These are phyloP conservation scores for Oryza glaberrima DNA, from an alignment of 176 grass and related monocot genomes.

Conservation along the genomic window DNA sequence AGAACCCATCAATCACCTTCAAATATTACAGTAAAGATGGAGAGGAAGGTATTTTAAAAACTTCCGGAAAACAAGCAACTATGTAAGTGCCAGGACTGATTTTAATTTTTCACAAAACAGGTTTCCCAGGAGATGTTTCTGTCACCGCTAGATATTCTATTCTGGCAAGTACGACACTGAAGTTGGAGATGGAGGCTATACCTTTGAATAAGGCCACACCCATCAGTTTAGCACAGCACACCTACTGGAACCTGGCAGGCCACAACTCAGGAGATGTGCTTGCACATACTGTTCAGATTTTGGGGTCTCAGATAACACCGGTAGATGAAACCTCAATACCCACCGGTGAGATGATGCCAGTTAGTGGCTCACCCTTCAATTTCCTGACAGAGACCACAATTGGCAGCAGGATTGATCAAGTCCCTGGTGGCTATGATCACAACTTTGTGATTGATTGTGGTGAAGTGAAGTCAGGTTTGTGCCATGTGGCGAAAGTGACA, in stretches of 20 bases:
- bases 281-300: conserved; percentile 64
- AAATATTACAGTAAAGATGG: conserved; percentile 85
- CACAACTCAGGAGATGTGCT: conserved; percentile 70
- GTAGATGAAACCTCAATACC: conserved; percentile 72
- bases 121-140: conserved; percentile 77
- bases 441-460: conserved; percentile 60
- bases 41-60: conserved; percentile 67
- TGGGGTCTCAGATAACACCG: conserved; percentile 71
- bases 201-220: conserved; percentile 73
- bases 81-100: conserved; percentile 2
- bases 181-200: conserved; percentile 83
- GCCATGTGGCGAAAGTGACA: conserved; percentile 62
- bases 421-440: conserved; percentile 62
- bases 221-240: conserved; percentile 86
- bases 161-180: conserved; percentile 51
- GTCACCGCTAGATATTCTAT: conserved; percentile 80
- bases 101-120: conserved; percentile 40
- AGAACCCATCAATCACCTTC: conserved; percentile 78
- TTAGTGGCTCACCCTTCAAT: conserved; percentile 69
- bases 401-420: conserved; percentile 54
- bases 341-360: conserved; percentile 72
- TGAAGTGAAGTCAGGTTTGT: conserved; percentile 62
- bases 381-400: conserved; percentile 56
- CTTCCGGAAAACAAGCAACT: neutral
- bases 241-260: conserved; percentile 92